A percentile compares a stretch with the other conserved stretches of the same genome.
phyloP scores from a whole-genome alignment of 768 basidiomycete species.

The Calocybe cyanea region DNA sequence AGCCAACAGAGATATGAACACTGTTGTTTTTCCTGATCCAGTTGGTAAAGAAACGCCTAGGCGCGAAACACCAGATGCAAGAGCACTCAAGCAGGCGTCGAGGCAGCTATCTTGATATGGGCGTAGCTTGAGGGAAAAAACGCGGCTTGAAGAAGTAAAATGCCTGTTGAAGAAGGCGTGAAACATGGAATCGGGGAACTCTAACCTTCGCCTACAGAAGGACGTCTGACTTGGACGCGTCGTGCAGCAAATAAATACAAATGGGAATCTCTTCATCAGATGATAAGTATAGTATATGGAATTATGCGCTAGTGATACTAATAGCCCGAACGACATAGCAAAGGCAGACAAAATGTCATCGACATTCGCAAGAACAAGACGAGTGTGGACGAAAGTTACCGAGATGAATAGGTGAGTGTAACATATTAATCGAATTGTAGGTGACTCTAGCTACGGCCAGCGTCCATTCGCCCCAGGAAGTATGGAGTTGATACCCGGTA shows the following conservation, averaged over 20 bases:
- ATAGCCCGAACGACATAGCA: too few species aligned
- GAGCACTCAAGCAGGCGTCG: slow-evolving; percentile 68
- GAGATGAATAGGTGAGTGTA: slow-evolving; percentile 1
- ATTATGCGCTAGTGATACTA: background rate
- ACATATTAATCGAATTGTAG: slow-evolving; percentile 7
- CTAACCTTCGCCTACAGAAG: too few species aligned
- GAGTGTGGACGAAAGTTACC: too few species aligned
- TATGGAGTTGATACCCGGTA: slow-evolving; percentile 15
- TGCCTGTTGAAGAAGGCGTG: slow-evolving; percentile 6
- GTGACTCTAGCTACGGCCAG: slow-evolving; percentile 15
- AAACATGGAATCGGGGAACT: slow-evolving; percentile 7
- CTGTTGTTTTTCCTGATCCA: slow-evolving; percentile 86
- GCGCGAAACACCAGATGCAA: slow-evolving; percentile 62
- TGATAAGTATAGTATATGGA: background rate
- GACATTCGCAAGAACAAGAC: too few species aligned
- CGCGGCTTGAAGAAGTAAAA: slow-evolving; percentile 5
- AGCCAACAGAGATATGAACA: slow-evolving; percentile 81
- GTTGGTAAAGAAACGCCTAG: slow-evolving; percentile 86
- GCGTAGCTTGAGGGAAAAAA: slow-evolving; percentile 44
- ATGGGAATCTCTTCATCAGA: too few species aligned
- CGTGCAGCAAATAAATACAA: too few species aligned
- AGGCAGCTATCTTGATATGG: slow-evolving; percentile 88
- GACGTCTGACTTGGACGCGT: too few species aligned
- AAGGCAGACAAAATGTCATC: too few species aligned
- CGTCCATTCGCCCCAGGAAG: slow-evolving; percentile 15